phyloP scores from a whole-genome alignment of 306 rosid genomes.

The Medicago ruthenica region DNA sequence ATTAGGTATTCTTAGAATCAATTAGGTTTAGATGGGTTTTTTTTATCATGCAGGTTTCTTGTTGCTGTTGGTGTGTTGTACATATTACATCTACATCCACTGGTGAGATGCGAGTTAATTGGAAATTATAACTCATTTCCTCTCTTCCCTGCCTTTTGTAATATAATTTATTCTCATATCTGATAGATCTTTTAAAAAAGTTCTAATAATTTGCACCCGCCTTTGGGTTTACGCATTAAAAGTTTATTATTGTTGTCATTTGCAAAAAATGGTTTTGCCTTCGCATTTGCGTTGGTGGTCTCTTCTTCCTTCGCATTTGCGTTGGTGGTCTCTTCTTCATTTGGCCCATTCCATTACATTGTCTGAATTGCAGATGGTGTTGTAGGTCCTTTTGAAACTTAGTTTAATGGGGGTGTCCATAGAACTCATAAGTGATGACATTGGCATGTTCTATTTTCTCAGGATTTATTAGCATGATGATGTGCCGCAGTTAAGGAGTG shows the following conservation, averaged over 20 bases:
- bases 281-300: slow-evolving; percentile 42
- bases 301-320: slow-evolving; percentile 52
- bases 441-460: slow-evolving; percentile 53
- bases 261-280: slow-evolving; percentile 44
- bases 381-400: slow-evolving; percentile 55
- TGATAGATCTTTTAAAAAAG: slow-evolving; percentile 1
- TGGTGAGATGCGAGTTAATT: slow-evolving; percentile 56
- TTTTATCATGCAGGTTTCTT: slow-evolving; percentile 67
- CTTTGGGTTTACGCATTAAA: slow-evolving; percentile 34
- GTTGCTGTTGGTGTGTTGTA: slow-evolving; percentile 53
- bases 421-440: slow-evolving; percentile 53
- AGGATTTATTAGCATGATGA: slow-evolving; percentile 50
- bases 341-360: slow-evolving; percentile 50
- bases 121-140: slow-evolving; percentile 36
- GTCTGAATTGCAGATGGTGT: slow-evolving; percentile 62
- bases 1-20: slow-evolving; percentile 46
- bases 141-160: slow-evolving; percentile 11
- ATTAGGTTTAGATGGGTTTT: slow-evolving; percentile 65
- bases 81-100: slow-evolving; percentile 40
- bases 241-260: slow-evolving; percentile 11
- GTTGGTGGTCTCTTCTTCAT: slow-evolving; percentile 52
- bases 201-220: slow-evolving; percentile 7
- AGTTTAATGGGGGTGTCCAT: slow-evolving; percentile 48
- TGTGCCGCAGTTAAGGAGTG: slow-evolving; percentile 54
- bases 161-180: slow-evolving; percentile 9